Evolutionary conservation across 2,329 filamentous ascomycete species (phyloP), one percentile per base, ranked within the genome.

Genomic region (Epichloe brachyelytri): DNA sequence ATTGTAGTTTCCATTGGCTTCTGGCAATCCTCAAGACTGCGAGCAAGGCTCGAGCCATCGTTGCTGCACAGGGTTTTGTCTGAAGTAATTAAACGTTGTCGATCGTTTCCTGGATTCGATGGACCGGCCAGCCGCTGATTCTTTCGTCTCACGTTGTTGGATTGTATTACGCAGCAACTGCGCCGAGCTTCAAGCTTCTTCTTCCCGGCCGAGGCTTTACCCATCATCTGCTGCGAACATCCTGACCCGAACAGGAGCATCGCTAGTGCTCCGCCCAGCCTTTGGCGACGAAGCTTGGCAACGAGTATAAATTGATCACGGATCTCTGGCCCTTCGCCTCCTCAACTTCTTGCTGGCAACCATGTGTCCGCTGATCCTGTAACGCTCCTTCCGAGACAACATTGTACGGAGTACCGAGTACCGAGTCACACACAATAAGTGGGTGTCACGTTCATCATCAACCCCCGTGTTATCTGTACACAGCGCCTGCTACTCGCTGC

Each of bases 281-380:
- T 43, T 40, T 40, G 26, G 43, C 43, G 38, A 51, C 49, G 37
- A 47, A 51, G 49, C 49, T 51, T 47, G 44, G 44, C 49, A 30
- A 38, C 15, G 44, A 33, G 37, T 43, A 30, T 51, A 38, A 37
- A 20, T 17, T 22, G n/a, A 40, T 20, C 5, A 14, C 11, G 17
- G 15, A 19, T 20, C 17, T 11, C n/a, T 4, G 17, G n/a, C 33
- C 17, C 30, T 46, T 10, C 3, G 19, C 14, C 37, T 19, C 19
- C 10, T 14, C 33, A 12, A 19, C 44, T 14, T 38, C 34, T 7
- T 19, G 3, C 12, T 15, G 44, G 14, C 11, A 45, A 17, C 17
- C 41, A 30, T 30, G 41, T 26, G 41, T 20, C 41, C 41, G 41
- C 22, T 20, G n/a, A 43, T 30, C 41, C 41, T 30, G 5, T 17